Base-by-base conservation (phyloP, 2,329 filamentous ascomycete genomes). In the Apiospora pterosperma region DNA sequence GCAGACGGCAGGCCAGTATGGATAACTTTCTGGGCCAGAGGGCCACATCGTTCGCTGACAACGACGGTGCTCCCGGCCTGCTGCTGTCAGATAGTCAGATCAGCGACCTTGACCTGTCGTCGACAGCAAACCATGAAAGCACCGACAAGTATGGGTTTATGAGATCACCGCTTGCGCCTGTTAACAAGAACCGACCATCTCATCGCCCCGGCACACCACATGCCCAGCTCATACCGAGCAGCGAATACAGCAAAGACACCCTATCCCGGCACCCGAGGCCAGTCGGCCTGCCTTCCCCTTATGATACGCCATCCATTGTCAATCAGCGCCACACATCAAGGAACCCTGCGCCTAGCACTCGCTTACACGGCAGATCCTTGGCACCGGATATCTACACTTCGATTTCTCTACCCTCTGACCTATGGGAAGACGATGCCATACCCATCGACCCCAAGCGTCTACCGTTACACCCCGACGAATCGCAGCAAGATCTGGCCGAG, bases 401-500 rank as follows among this genome's bases (percentile, higher is more conserved):
- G 14, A 14, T 41, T 12, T 19, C 59, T 28, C 59, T 41, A 2
- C 36, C 59, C 14, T 36, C 59, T 41, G 39, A 62, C 12, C 55
- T 42, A 2, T 66, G 61, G 41, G 64, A 66, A 25, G 62, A 62
- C 7, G 64, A 66, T 25, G 64, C 64, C 23, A 52, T 65, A 8
- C 42, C 61, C 21, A 59, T 67, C 25, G 65, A 67, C 36, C 5
- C 16, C 38, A 44, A 25, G n/a, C 38, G 48, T 19, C 52, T 67
- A 5, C 65, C 65, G 14, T 44, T 36, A 12, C 31, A 64, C 16
- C 64, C 59, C 6, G 52, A 64, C 41, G 64, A 67, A 38, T 36
- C 60, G 25, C 65, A 67, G 39, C 65, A 65, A 34, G 65, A 67
- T 41, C 39, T 67, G 10, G 65, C 65, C 2, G 65, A 67, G 59